Evolutionary conservation across 1,284 basidiomycete species (phyloP).

Genomic region (Ustilago crameri): DNA sequence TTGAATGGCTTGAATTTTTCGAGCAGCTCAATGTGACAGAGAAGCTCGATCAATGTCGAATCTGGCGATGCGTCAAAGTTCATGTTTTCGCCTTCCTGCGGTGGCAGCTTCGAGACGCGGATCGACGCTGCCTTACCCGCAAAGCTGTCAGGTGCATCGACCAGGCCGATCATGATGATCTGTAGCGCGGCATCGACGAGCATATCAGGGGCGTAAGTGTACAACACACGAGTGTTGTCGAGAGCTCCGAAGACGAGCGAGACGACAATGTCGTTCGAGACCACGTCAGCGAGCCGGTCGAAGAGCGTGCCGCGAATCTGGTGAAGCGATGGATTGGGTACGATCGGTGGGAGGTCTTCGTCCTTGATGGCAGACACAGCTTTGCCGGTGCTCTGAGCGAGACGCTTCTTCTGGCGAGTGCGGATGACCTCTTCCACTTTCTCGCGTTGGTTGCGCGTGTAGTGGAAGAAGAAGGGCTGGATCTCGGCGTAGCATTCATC

Average conservation of each 20-base stretch:
- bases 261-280: conserved; percentile 41
- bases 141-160: conserved; percentile 48
- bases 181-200: conserved; percentile 89
- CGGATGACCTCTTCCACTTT: conserved; percentile 84
- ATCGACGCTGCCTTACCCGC: conserved; percentile 24
- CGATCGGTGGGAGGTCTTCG: conserved; percentile 34
- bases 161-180: conserved; percentile 60
- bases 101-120: conserved; percentile 13
- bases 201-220: conserved; percentile 73
- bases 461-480: conserved; percentile 96
- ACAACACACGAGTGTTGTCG: conserved; percentile 29
- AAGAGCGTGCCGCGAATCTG: conserved; percentile 49
- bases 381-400: conserved; percentile 27
- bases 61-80: conserved; percentile 3
- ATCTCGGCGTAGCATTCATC: conserved; percentile 86
- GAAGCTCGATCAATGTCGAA: conserved; percentile 44
- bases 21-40: conserved; percentile 45
- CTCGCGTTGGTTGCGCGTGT: conserved; percentile 91
- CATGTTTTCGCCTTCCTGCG: conserved; percentile 12
- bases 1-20: conserved; percentile 56
- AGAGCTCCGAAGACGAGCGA: conserved; percentile 55
- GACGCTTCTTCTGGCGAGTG: conserved; percentile 34
- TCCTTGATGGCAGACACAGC: conserved; percentile 36
- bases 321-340: conserved; percentile 26
- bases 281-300: conserved; percentile 31